phyloP scores from a whole-genome alignment of 2,329 filamentous ascomycete species.

The Calonectria multiphialidica region DNA sequence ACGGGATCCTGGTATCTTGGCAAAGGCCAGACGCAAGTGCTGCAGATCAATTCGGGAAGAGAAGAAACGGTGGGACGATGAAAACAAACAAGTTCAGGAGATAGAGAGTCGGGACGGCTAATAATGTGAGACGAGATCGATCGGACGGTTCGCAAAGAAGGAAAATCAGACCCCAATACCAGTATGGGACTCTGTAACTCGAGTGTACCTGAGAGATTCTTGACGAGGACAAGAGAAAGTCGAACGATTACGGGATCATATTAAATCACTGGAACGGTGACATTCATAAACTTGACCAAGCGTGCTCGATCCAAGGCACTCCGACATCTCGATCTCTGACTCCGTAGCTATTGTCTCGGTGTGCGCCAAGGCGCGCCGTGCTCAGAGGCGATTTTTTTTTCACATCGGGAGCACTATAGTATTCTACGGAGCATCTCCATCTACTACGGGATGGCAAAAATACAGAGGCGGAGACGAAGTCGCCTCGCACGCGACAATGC shows the following conservation, averaged over 20 bases:
- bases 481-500: not conserved
- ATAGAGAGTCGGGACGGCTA: not conserved
- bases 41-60: not conserved
- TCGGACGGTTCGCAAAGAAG: not conserved
- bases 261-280: not conserved
- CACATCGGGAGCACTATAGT: not conserved
- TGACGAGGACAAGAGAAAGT: not conserved
- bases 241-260: not conserved
- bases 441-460: constrained; percentile 8
- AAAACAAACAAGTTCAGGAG: not conserved
- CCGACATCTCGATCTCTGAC: not conserved
- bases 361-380: not conserved
- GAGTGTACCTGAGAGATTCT: not conserved
- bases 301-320: not conserved
- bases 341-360: constrained; percentile 1
- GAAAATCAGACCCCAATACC: constrained; percentile 15
- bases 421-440: constrained; percentile 13
- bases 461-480: constrained; percentile 15
- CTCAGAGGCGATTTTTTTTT: constrained; percentile 7
- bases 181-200: constrained; percentile 13
- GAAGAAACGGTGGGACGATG: not conserved
- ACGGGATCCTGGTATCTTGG: not conserved
- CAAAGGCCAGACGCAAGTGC: not conserved
- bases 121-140: constrained; percentile 3
- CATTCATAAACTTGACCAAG: not conserved